Base-by-base conservation (phyloP, 345 rosid genomes). In the Hibiscus tridactylites region DNA sequence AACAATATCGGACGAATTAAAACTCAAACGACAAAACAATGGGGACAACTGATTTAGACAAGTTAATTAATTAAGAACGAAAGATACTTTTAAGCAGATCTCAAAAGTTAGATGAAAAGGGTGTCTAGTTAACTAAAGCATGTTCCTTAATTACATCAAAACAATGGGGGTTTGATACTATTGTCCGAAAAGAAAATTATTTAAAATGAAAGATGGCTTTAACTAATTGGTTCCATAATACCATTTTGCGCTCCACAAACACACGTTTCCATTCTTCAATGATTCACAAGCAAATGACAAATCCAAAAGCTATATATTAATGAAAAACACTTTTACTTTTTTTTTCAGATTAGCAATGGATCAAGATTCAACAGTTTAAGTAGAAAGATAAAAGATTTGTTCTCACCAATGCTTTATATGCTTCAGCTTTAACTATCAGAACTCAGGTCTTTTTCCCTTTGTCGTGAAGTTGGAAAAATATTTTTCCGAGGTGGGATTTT, bases 241-340 rank as follows among this genome's bases (percentile, higher is more conserved):
- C 37, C 37, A 35, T 35, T 35, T 35, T 35, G 6, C 6, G 6
- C 37, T 5, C 37, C 37, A 35, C 37, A 35, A 35, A 0, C 37
- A 35, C 37, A 35, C 37, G 37, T 19, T 65, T 21, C 44, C 44
- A 8, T 39, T 39, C 44, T 39, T 39, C 10, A 39, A 53, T 65
- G 54, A 4, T 44, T 53, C 56, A 21, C 70, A 65, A 5, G 9
- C 52, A 65, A 42, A 65, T 65, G 70, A 65, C 70, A 65, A 65
- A 44, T 44, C 46, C 70, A 12, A 44, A 65, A 44, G 35, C 35
- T 52, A 6, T 63, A 6, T 63, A 6, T 37, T 11, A 35, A 7
- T 39, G 9, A 39, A 8, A 6, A 39, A 39, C 1, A 39, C 9
- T 39, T 39, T 8, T 39, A 6, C 44, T 39, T 39, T 35, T 35